phyloP scores from a whole-genome alignment of 2,329 filamentous ascomycete genomes.

The Aspergillus quadricinctus region DNA sequence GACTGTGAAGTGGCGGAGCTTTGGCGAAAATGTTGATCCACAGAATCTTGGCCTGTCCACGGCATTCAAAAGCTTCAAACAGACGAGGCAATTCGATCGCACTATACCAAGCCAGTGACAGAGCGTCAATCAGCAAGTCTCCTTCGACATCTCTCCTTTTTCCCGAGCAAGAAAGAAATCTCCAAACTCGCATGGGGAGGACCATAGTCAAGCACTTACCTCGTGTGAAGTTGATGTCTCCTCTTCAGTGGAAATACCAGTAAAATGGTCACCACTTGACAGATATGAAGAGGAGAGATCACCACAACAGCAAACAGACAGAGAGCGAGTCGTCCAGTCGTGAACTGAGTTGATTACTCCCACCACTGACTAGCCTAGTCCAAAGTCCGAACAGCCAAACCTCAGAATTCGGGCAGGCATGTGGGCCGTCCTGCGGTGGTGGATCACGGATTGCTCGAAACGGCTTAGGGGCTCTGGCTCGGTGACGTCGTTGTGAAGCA shows the following conservation, averaged over 20 bases:
- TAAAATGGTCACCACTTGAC: neutral
- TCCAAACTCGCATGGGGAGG: neutral
- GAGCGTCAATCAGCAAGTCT: neutral
- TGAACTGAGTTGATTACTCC: neutral
- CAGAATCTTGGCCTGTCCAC: neutral
- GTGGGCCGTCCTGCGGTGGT: conserved; percentile 16
- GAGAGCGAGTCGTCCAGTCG: neutral
- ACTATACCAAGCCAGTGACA: neutral
- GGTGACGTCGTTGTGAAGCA: conserved; percentile 31
- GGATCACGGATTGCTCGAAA: conserved; percentile 19
- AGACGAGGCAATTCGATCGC: neutral
- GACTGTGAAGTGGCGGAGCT: neutral
- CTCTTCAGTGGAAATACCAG: neutral
- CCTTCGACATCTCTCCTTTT: neutral
- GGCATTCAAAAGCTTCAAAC: neutral
- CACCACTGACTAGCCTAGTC: neutral
- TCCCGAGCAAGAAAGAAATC: neutral
- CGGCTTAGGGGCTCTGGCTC: conserved; percentile 12
- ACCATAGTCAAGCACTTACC: neutral
- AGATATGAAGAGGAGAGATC: neutral
- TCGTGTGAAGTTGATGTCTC: neutral
- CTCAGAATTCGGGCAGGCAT: conserved; percentile 14
- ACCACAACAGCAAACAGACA: neutral
- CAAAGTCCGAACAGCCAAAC: neutral
- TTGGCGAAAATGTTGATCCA: neutral